These are phyloP conservation scores for Phaeotremella skinneri DNA, from an alignment of 768 basidiomycete genomes.

Conservation along the genomic window DNA sequence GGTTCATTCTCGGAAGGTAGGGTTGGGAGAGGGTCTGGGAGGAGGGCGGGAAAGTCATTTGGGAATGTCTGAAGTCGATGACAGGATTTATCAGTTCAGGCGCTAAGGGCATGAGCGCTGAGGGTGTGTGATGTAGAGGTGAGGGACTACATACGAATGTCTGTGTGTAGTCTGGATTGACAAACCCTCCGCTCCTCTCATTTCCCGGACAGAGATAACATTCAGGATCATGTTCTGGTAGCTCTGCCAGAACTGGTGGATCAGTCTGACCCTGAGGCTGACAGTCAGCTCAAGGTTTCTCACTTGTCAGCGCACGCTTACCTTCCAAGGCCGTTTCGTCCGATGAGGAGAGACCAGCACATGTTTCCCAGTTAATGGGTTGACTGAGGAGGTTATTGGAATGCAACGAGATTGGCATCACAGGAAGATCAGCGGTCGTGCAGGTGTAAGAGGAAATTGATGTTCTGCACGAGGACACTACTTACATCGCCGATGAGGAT, in stretches of 20 bases:
- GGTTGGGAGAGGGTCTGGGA: conserved; percentile 63
- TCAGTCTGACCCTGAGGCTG: conserved; percentile 69
- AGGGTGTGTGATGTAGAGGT: not conserved
- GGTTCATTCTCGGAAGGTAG: conserved; percentile 53
- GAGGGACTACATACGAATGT: conserved; percentile 59
- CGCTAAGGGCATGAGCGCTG: not conserved
- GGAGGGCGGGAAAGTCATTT: conserved; percentile 80
- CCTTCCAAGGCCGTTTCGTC: conserved; percentile 77
- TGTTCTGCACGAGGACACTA: not conserved
- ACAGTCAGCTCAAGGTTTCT: not conserved
- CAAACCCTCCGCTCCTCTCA: conserved; percentile 65
- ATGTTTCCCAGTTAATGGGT: conserved; percentile 73
- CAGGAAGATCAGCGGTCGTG: not conserved
- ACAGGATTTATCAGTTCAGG: not conserved
- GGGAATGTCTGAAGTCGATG: conserved; percentile 56
- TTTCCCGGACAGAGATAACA: conserved; percentile 92
- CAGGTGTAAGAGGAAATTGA: not conserved
- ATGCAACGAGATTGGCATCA: not conserved
- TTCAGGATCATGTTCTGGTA: conserved; percentile 58
- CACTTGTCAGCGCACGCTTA: conserved; percentile 10
- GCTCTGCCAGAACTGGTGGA: conserved; percentile 57
- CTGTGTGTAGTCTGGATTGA: conserved; percentile 66
- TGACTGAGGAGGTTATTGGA: conserved; percentile 57
- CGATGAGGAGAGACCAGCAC: conserved; percentile 86
- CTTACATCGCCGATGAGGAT: conserved; percentile 48